These are phyloP conservation scores for Lecanosticta acicola DNA, from an alignment of 2,329 filamentous ascomycete genomes.

Conservation along the genomic window DNA sequence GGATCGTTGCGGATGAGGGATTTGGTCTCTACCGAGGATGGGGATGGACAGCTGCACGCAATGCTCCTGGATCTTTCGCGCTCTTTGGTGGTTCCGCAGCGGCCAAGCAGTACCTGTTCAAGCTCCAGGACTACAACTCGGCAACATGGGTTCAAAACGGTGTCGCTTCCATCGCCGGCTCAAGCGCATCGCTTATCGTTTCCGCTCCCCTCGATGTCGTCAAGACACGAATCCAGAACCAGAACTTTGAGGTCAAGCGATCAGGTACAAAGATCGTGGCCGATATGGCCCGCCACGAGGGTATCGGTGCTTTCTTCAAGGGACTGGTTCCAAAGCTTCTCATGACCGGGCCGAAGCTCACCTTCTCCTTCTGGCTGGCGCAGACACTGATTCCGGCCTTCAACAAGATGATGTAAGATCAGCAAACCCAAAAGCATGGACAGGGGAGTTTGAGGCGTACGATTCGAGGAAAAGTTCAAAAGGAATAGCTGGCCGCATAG, in stretches of 20 bases:
- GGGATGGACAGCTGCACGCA: conserved; percentile 95
- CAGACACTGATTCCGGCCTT: conserved; percentile 97
- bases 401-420: conserved; percentile 55
- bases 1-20: conserved; percentile 87
- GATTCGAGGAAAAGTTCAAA: conserved; percentile 3
- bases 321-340: conserved; percentile 92
- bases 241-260: conserved; percentile 97
- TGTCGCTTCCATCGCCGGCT: conserved; percentile 88
- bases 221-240: conserved; percentile 97
- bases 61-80: conserved; percentile 95
- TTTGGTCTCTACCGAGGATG: conserved; percentile 94
- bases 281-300: conserved; percentile 92
- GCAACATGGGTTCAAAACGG: conserved; percentile 96
- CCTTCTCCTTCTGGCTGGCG: conserved; percentile 99
- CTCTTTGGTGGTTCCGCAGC: conserved; percentile 97
- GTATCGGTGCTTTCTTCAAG: conserved; percentile 88
- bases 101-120: conserved; percentile 93
- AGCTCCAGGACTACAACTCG: conserved; percentile 88
- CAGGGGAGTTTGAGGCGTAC: not conserved
- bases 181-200: conserved; percentile 88
- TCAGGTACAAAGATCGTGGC: conserved; percentile 84
- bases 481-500: not conserved
- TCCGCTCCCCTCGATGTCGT: conserved; percentile 96
- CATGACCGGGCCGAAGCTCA: conserved; percentile 98
- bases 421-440: not conserved